phyloP scores from a whole-genome alignment of 768 basidiomycete genomes.

The Pulveroboletus sp. region DNA sequence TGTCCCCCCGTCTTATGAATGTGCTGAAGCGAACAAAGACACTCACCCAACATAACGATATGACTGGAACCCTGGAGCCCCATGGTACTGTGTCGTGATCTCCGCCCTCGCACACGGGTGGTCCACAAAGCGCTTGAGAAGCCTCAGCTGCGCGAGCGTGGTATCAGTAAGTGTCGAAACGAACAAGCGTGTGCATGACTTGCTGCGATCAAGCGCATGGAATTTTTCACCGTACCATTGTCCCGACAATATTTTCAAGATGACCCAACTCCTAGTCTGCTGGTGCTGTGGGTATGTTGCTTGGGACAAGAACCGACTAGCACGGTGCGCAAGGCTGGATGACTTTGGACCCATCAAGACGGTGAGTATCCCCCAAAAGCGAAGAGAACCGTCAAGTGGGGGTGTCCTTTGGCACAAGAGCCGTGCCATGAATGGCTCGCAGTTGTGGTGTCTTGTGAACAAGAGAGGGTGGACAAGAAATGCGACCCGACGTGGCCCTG shows the following conservation, averaged over 20 bases:
- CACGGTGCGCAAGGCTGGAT: background rate
- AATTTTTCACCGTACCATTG: conserved; percentile 27
- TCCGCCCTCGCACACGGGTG: conserved; percentile 2
- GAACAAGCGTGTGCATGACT: conserved; percentile 16
- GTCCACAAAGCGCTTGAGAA: conserved; percentile 11
- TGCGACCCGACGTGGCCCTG: background rate
- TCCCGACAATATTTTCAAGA: conserved; percentile 10
- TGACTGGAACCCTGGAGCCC: background rate
- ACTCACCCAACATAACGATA: conserved; percentile 24
- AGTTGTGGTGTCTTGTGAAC: background rate
- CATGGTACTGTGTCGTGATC: conserved; percentile 3
- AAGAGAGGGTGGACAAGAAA: background rate
- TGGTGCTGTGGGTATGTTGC: conserved; percentile 5
- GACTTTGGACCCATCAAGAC: conserved; percentile 8
- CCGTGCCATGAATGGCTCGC: conserved; percentile 3
- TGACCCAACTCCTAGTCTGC: background rate
- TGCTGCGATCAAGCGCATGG: conserved; percentile 19
- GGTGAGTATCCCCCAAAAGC: conserved; percentile 2
- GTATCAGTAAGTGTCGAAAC: conserved; percentile 21
- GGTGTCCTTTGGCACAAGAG: conserved; percentile 6
- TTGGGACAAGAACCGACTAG: background rate
- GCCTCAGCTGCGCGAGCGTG: conserved; percentile 15
- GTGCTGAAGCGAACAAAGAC: conserved; percentile 29
- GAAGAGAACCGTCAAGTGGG: background rate
- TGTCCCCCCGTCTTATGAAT: conserved; percentile 24